Conservation (phyloP, 2,329 filamentous ascomycete species). For the Colletotrichum sp. region DNA sequence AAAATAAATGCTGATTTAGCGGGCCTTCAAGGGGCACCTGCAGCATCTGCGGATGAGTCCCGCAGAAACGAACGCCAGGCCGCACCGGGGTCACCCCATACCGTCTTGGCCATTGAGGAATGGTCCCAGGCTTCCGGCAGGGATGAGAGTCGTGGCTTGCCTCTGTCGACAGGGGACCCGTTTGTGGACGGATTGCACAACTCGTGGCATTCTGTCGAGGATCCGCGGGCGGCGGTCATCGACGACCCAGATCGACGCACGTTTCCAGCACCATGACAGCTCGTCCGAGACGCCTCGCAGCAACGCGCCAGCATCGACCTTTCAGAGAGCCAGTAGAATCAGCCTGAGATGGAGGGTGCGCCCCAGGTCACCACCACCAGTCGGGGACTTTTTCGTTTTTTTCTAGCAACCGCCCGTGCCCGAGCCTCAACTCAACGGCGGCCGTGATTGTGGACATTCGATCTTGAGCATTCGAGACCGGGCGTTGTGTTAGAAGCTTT, state of each 20-base stretch:
- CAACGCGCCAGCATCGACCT: background rate
- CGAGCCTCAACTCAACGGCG: conserved; percentile 5
- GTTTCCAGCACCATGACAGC: conserved; percentile 1
- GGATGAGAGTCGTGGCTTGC: conserved; percentile 1
- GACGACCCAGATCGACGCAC: background rate
- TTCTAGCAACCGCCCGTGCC: background rate
- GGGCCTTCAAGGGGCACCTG: background rate
- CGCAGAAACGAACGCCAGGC: background rate
- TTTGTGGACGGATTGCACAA: conserved; percentile 14
- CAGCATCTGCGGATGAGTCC: background rate
- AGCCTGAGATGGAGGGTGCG: background rate
- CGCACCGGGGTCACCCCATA: background rate
- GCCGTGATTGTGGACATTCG: background rate
- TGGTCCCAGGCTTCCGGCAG: background rate
- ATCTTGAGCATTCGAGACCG: background rate
- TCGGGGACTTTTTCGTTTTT: background rate
- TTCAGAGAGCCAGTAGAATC: background rate
- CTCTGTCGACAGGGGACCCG: background rate
- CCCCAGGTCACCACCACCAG: background rate
- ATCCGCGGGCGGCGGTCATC: background rate
- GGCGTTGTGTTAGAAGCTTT: background rate
- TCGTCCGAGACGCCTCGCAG: background rate
- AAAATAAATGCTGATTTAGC: background rate
- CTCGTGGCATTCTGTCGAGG: conserved; percentile 6
- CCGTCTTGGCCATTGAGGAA: background rate